Evolutionary conservation across 768 basidiomycete genomes (phyloP).

Genomic region (Leucosporidium yakuticum): DNA sequence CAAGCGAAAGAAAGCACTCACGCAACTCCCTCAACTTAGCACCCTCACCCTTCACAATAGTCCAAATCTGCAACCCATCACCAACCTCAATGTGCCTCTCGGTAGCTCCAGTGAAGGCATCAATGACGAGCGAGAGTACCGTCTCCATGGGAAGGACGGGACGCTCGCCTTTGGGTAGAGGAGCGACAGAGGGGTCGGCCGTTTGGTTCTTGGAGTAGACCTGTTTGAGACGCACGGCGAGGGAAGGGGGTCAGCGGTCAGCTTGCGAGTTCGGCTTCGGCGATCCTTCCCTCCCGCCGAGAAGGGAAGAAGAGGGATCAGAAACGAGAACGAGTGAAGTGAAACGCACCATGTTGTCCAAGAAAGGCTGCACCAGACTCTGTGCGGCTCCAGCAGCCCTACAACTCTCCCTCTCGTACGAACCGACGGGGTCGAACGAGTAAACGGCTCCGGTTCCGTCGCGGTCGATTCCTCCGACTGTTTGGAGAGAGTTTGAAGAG

Average conservation of each 20-base stretch:
- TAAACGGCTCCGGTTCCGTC: conserved; percentile 84
- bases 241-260: conserved; percentile 41
- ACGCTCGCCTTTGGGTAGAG: conserved; percentile 49
- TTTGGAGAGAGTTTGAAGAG: neutral
- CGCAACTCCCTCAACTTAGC: conserved; percentile 20
- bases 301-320: too few species aligned
- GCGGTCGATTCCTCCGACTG: conserved; percentile 39
- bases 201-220: conserved; percentile 97
- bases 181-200: conserved; percentile 62
- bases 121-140: conserved; percentile 80
- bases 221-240: conserved; percentile 50
- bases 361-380: conserved; percentile 88
- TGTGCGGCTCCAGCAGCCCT: conserved; percentile 95
- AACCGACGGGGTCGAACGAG: conserved; percentile 99
- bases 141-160: conserved; percentile 70
- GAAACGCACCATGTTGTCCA: conserved; percentile 86
- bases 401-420: conserved; percentile 94
- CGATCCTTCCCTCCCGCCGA: too few species aligned
- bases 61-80: conserved; percentile 67
- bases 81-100: conserved; percentile 99
- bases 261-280: neutral
- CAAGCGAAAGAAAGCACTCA: neutral
- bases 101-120: conserved; percentile 94
- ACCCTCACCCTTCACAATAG: conserved; percentile 20
- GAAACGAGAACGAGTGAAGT: too few species aligned